Percentiles rank a stretch among this genome's conserved stretches.
These are phyloP conservation scores for Polygonum maritimum DNA, from an alignment of 148 eudicot genomes.

Conservation along the genomic window DNA sequence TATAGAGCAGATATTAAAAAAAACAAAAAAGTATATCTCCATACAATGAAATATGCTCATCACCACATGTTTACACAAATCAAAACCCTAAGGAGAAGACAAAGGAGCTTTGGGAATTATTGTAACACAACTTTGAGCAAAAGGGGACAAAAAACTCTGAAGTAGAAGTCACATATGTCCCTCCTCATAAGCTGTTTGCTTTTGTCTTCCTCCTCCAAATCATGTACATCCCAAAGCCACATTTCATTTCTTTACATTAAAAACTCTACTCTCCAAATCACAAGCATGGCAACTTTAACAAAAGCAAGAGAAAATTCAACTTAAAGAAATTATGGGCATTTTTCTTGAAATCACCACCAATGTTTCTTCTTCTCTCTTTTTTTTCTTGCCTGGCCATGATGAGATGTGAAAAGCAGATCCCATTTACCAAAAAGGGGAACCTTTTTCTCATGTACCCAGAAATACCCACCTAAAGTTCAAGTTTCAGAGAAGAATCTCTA, in stretches of 20 bases:
- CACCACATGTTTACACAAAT: conserved; percentile 3
- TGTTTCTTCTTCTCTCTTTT: neutral
- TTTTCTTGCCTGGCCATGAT: conserved; percentile 27
- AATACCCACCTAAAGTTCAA: conserved; percentile 50
- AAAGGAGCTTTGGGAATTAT: conserved; percentile 8
- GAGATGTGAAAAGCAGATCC: conserved; percentile 60
- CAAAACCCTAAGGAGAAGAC: conserved; percentile 9
- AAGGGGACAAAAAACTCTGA: conserved; percentile 6
- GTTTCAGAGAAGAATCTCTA: conserved; percentile 52
- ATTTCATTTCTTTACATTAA: conserved; percentile 9
- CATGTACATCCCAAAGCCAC: conserved; percentile 7
- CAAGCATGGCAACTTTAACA: neutral
- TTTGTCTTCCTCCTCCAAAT: neutral
- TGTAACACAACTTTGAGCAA: conserved; percentile 7
- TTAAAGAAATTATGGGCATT: neutral
- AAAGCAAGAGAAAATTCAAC: neutral
- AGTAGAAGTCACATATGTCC: neutral
- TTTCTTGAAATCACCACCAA: neutral
- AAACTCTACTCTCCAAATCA: conserved; percentile 7
- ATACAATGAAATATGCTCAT: neutral
- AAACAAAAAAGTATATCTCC: neutral
- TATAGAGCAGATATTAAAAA: neutral
- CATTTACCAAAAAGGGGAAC: conserved; percentile 54
- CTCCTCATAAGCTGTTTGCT: conserved; percentile 6
- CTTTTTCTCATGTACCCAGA: conserved; percentile 42